These are phyloP conservation scores for Musa troglodytarum DNA, from an alignment of 176 grass and related monocot genomes.

Conservation along the genomic window DNA sequence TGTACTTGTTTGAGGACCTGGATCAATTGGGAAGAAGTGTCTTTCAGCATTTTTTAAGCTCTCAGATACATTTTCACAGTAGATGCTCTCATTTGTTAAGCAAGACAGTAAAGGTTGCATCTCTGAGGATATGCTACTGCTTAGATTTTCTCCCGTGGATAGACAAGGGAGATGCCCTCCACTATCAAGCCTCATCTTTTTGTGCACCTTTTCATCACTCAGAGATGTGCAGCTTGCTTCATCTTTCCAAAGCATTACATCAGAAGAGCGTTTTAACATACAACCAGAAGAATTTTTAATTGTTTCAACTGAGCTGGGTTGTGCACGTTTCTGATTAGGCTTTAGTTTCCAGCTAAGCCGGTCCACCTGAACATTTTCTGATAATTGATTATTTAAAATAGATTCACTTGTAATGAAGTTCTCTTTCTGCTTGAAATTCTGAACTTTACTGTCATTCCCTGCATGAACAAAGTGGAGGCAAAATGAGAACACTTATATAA, in stretches of 20 bases:
- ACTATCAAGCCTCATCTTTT: slow-evolving; percentile 52
- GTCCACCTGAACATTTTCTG: slow-evolving; percentile 27
- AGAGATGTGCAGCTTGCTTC: slow-evolving; percentile 16
- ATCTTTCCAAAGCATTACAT: slow-evolving; percentile 19
- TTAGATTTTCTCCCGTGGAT: slow-evolving; percentile 23
- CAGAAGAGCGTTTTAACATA: slow-evolving; percentile 26
- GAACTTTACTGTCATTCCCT: slow-evolving; percentile 17
- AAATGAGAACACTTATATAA: background rate
- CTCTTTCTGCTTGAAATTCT: slow-evolving; percentile 7
- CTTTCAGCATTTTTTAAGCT: slow-evolving; percentile 33
- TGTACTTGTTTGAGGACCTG: slow-evolving; percentile 20
- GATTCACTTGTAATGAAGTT: background rate
- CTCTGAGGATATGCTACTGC: slow-evolving; percentile 40
- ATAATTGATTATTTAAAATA: slow-evolving; percentile 5
- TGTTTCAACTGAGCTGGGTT: slow-evolving; percentile 12
- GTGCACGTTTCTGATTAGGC: slow-evolving; percentile 6
- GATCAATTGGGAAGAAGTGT: slow-evolving; percentile 38
- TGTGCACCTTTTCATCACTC: slow-evolving; percentile 27
- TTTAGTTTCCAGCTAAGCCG: background rate
- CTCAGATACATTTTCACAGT: slow-evolving; percentile 32
- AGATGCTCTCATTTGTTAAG: slow-evolving; percentile 28
- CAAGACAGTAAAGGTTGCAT: slow-evolving; percentile 28
- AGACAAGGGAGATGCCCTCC: slow-evolving; percentile 23
- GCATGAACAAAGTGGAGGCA: slow-evolving; percentile 23
- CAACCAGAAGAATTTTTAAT: slow-evolving; percentile 13